Evolutionary conservation across 1,284 basidiomycete species (phyloP).

Genomic region (Ustilago esculenta): DNA sequence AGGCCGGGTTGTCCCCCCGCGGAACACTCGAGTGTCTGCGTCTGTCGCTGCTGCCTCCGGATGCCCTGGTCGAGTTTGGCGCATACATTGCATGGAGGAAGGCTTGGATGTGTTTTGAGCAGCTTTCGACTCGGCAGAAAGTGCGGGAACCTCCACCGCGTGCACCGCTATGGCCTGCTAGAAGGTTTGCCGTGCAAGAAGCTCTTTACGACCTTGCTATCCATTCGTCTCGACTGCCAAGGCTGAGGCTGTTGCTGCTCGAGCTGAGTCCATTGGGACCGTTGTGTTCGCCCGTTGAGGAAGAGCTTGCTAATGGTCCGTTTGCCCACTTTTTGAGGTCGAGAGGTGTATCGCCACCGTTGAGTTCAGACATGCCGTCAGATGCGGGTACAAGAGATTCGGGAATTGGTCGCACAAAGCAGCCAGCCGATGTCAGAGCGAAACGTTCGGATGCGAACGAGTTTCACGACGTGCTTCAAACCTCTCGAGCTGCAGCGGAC

Average conservation of each 20-base stretch:
- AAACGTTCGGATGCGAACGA: constrained; percentile 6
- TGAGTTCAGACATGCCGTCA: no score
- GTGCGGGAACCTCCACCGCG: constrained; percentile 25
- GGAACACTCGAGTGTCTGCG: constrained; percentile 27
- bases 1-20: constrained; percentile 18
- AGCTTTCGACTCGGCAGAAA: constrained; percentile 20
- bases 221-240: constrained; percentile 21
- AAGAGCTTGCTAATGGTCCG: constrained; percentile 7
- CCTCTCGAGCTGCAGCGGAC: constrained; percentile 3
- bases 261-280: constrained; percentile 30
- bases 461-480: neutral
- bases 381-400: neutral
- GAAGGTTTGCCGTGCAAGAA: constrained; percentile 39
- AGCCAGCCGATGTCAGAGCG: constrained; percentile 8
- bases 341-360: neutral
- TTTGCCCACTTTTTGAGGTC: neutral
- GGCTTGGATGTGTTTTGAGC: constrained; percentile 34
- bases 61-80: constrained; percentile 30
- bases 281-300: constrained; percentile 14
- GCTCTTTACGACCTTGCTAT: constrained; percentile 30
- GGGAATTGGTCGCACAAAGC: neutral
- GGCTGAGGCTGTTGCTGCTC: constrained; percentile 23
- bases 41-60: constrained; percentile 36
- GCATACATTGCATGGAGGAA: constrained; percentile 35
- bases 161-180: constrained; percentile 30